Evolutionary conservation across 2,329 filamentous ascomycete genomes (phyloP).

Genomic region (Ceratocystis eucalypticola): DNA sequence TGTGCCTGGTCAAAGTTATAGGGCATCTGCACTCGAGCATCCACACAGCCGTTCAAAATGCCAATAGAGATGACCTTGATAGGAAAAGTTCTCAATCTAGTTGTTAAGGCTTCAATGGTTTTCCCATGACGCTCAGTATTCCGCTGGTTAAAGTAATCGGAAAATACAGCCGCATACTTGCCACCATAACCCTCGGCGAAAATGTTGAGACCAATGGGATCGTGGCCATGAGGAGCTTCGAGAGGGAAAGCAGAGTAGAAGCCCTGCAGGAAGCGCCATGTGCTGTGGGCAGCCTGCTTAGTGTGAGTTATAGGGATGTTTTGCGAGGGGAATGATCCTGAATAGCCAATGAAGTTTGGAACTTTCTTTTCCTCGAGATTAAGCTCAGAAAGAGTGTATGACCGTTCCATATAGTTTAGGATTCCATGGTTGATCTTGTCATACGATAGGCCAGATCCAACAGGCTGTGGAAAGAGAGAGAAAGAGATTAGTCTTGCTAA

Average conservation of each 20-base stretch:
- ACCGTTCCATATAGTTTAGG: conserved; percentile 33
- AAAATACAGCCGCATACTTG: conserved; percentile 54
- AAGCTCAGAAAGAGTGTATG: conserved; percentile 28
- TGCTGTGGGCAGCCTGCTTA: conserved; percentile 40
- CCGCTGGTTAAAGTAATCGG: conserved; percentile 44
- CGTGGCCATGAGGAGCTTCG: conserved; percentile 28
- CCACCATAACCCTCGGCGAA: conserved; percentile 60
- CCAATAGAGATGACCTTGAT: conserved; percentile 46
- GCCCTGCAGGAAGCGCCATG: conserved; percentile 53
- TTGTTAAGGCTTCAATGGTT: too few relatives aligned
- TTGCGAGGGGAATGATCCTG: conserved; percentile 9
- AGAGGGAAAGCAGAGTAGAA: conserved; percentile 46
- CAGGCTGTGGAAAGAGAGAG: conserved; percentile 32
- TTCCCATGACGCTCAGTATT: conserved; percentile 34
- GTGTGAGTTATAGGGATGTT: conserved; percentile 41
- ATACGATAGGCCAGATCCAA: conserved; percentile 56
- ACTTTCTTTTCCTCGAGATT: conserved; percentile 26
- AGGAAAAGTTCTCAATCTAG: conserved; percentile 20
- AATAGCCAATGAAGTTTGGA: conserved; percentile 21
- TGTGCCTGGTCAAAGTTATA: conserved; percentile 44
- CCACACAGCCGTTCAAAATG: conserved; percentile 59
- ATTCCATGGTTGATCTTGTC: conserved; percentile 51
- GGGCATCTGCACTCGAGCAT: conserved; percentile 46
- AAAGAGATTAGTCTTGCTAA: conserved; percentile 26
- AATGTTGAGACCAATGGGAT: conserved; percentile 35